Conservation (phyloP, 2,329 filamentous ascomycete genomes). For the Paecilomyces niveus region DNA sequence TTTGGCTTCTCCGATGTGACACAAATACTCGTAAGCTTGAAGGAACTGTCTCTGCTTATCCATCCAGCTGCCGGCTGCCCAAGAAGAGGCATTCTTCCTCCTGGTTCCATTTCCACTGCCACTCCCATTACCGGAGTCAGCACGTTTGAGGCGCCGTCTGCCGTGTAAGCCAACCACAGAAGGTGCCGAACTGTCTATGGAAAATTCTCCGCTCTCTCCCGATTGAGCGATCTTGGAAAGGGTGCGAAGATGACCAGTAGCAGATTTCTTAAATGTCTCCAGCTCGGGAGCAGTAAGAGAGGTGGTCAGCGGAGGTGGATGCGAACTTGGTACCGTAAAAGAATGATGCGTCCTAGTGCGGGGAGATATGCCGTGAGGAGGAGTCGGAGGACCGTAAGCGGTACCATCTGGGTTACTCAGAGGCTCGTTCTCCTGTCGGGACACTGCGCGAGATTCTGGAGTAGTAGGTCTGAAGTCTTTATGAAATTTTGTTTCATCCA, state of each 20-base stretch:
- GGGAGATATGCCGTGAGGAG: conserved; percentile 19
- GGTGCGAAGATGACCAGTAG: conserved; percentile 81
- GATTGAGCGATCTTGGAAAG: conserved; percentile 76
- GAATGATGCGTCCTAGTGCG: conserved; percentile 23
- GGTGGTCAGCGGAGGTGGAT: conserved; percentile 27
- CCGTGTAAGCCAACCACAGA: conserved; percentile 86
- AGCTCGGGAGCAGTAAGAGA: conserved; percentile 64
- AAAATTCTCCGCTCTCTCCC: conserved; percentile 70
- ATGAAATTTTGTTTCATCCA: conserved; percentile 46
- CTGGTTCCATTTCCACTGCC: conserved; percentile 32
- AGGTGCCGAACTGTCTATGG: conserved; percentile 67
- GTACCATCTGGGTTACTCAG: conserved; percentile 12
- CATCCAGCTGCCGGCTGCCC: conserved; percentile 93
- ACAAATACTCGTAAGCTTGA: conserved; percentile 96
- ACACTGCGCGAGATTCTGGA: conserved; percentile 21
- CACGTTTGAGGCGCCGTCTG: conserved; percentile 71
- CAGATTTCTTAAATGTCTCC: conserved; percentile 75
- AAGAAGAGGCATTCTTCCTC: conserved; percentile 55
- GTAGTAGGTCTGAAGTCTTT: conserved; percentile 27
- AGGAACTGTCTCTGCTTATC: conserved; percentile 95
- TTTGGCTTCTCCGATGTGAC: conserved; percentile 97
- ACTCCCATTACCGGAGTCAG: conserved; percentile 45
- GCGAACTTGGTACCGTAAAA: conserved; percentile 22
- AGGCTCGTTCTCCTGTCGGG: conserved; percentile 22
- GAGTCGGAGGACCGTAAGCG: background rate